phyloP scores from a whole-genome alignment of 306 rosid genomes.

The Clitoria ternatea region DNA sequence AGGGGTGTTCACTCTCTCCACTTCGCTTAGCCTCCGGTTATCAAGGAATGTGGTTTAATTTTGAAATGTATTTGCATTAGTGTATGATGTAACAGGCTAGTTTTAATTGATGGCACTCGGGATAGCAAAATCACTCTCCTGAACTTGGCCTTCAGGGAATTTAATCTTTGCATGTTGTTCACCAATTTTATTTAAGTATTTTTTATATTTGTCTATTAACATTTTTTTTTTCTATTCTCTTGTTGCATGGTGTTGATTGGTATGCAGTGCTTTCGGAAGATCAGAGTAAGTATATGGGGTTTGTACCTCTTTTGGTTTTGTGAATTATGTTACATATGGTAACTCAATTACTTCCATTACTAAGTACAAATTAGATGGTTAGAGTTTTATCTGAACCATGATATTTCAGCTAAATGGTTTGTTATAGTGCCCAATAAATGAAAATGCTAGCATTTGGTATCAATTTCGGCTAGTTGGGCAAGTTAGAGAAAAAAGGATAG shows the following conservation, averaged over 20 bases:
- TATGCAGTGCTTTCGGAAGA: slow-evolving; percentile 76
- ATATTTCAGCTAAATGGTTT: slow-evolving; percentile 3
- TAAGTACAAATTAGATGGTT: neutral
- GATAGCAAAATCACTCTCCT: slow-evolving; percentile 10
- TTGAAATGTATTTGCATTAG: slow-evolving; percentile 10
- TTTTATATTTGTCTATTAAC: slow-evolving; percentile 32
- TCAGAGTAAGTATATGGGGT: slow-evolving; percentile 61
- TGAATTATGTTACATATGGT: neutral
- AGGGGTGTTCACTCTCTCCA: too few species aligned
- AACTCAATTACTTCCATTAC: neutral
- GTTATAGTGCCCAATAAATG: neutral
- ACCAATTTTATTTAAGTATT: slow-evolving; percentile 1
- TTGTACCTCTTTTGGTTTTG: neutral
- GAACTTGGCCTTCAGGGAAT: neutral
- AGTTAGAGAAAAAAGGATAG: neutral
- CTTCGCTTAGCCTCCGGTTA: too few species aligned
- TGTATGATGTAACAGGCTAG: neutral
- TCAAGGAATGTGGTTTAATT: slow-evolving; percentile 18
- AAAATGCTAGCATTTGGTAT: slow-evolving; percentile 7
- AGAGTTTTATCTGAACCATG: slow-evolving; percentile 13
- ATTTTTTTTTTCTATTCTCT: slow-evolving; percentile 4
- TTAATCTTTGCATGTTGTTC: neutral
- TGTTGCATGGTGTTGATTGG: slow-evolving; percentile 48
- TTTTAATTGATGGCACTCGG: neutral
- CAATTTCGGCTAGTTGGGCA: slow-evolving; percentile 6